Conservation (phyloP, 148 eudicot genomes). For the Suaeda aralocaspica region DNA sequence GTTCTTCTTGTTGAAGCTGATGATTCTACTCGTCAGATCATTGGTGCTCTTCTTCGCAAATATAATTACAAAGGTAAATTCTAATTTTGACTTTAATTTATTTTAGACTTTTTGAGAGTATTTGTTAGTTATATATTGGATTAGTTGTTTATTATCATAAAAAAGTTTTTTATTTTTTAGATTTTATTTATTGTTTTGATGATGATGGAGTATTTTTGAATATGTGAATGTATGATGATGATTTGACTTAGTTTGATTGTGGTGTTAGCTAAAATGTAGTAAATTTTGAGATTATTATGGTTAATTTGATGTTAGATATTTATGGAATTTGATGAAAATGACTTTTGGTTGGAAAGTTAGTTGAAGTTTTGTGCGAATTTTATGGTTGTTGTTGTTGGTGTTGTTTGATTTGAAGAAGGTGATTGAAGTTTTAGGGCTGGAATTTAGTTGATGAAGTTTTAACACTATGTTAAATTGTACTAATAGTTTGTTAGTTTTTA, state of each 20-base stretch:
- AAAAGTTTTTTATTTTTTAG: too few relatives aligned
- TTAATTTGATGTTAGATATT: background rate
- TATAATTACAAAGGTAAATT: slow-evolving; percentile 50
- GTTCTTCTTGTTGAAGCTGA: slow-evolving; percentile 65
- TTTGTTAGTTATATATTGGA: background rate
- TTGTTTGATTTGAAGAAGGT: background rate
- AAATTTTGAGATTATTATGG: background rate
- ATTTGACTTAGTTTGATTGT: background rate
- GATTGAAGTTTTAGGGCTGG: background rate
- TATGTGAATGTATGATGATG: background rate
- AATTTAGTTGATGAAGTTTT: slow-evolving; percentile 13
- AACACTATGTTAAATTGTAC: background rate
- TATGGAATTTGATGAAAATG: background rate
- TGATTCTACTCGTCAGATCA: slow-evolving; percentile 58
- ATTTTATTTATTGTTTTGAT: background rate
- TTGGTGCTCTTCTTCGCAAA: slow-evolving; percentile 51
- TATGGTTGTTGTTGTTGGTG: background rate
- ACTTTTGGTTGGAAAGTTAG: background rate
- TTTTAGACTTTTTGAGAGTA: background rate
- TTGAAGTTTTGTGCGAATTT: background rate
- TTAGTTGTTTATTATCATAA: background rate
- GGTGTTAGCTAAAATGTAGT: background rate
- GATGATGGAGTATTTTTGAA: background rate
- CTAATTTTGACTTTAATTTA: background rate
- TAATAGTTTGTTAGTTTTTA: background rate